A percentile compares a stretch with the other conserved stretches of the same genome.
phyloP scores from a whole-genome alignment of 352 stramenopile genomes.

The Phytophthora ohioensis region DNA sequence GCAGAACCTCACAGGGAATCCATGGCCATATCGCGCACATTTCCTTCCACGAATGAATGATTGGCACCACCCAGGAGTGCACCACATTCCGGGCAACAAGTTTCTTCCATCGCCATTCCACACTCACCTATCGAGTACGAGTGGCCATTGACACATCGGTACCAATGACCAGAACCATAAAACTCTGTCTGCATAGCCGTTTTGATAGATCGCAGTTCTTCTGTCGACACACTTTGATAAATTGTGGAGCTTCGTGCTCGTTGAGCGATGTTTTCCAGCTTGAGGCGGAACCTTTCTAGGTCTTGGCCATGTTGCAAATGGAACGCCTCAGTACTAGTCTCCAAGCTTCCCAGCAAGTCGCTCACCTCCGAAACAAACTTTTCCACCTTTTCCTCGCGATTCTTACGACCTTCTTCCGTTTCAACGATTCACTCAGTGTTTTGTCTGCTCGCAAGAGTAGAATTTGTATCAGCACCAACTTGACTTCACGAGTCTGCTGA shows the following conservation, averaged over 20 bases:
- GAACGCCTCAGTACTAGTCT: conserved; percentile 14
- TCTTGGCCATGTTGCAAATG: conserved; percentile 16
- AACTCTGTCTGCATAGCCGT: conserved; percentile 48
- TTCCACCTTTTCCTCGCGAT: conserved; percentile 18
- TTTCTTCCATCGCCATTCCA: conserved; percentile 74
- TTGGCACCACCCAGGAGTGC: conserved; percentile 61
- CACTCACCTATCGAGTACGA: conserved; percentile 89
- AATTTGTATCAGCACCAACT: conserved; percentile 38
- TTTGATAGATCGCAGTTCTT: conserved; percentile 41
- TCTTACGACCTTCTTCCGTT: conserved; percentile 17
- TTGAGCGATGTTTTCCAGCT: conserved; percentile 3
- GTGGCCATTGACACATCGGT: conserved; percentile 83
- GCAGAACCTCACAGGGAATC: conserved; percentile 1
- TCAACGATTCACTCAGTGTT: conserved; percentile 23
- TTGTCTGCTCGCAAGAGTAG: conserved; percentile 30
- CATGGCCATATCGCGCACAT: conserved; percentile 20
- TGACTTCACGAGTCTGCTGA: conserved; percentile 26
- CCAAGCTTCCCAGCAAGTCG: conserved; percentile 3
- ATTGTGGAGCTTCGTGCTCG: conserved; percentile 32
- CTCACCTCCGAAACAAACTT: neutral
- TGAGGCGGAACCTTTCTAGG: conserved; percentile 4
- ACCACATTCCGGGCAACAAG: conserved; percentile 74
- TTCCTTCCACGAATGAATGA: conserved; percentile 42
- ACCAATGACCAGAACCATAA: conserved; percentile 57
- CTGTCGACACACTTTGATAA: conserved; percentile 43